A percentile compares a stretch with the other conserved stretches of the same genome.
phyloP scores from a whole-genome alignment of 768 basidiomycete species.

The Leucogyrophana mollusca region DNA sequence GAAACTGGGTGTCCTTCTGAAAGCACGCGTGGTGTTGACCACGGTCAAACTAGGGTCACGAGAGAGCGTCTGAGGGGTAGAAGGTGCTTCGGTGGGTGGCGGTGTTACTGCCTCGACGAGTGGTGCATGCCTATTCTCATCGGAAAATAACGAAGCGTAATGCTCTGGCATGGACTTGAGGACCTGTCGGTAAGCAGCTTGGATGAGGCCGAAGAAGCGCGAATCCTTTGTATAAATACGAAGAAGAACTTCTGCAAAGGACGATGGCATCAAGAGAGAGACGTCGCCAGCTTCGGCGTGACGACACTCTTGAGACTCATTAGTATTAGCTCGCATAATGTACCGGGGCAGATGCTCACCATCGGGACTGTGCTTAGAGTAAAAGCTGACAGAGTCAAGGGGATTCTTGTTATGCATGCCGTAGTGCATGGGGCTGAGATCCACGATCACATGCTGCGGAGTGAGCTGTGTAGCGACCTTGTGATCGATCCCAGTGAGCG shows the following conservation, averaged over 20 bases:
- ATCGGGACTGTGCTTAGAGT: constrained; percentile 61
- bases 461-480: constrained; percentile 35
- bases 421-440: constrained; percentile 67
- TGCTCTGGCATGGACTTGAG: constrained; percentile 19
- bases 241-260: constrained; percentile 70
- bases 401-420: constrained; percentile 75
- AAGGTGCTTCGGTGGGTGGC: constrained; percentile 35
- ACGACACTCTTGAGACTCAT: constrained; percentile 36
- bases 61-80: constrained; percentile 30
- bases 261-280: constrained; percentile 60
- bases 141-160: constrained; percentile 1
- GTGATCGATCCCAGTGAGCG: constrained; percentile 21
- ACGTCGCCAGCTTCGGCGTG: constrained; percentile 54
- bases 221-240: constrained; percentile 69
- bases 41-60: constrained; percentile 15
- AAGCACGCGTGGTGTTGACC: constrained; percentile 13
- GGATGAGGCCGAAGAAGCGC: constrained; percentile 57
- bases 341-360: constrained; percentile 36
- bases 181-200: constrained; percentile 61
- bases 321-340: background rate
- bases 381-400: constrained; percentile 67
- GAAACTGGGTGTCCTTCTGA: constrained; percentile 26
- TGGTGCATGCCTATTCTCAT: constrained; percentile 5
- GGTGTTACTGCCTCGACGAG: constrained; percentile 27
- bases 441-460: constrained; percentile 59